phyloP scores from a whole-genome alignment of 1,139 yeast species.

The Hyphopichia fennica region DNA sequence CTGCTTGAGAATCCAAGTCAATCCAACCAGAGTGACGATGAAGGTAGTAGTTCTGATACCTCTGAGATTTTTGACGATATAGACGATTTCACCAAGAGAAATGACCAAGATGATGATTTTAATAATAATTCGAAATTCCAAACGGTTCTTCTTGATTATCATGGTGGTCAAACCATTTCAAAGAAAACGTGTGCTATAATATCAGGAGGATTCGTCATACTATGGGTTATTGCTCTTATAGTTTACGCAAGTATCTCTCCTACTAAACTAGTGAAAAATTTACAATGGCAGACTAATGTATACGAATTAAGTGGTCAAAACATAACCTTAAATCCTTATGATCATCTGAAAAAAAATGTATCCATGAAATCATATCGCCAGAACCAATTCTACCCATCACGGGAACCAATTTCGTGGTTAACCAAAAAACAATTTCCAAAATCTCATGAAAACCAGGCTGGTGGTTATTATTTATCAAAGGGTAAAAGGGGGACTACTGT shows the following conservation, averaged over 20 bases:
- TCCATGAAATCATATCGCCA: constrained; percentile 26
- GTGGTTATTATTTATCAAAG: constrained; percentile 34
- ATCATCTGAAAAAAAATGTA: constrained; percentile 26
- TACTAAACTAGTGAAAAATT: constrained; percentile 16
- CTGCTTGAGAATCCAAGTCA: neutral
- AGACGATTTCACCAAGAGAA: constrained; percentile 11
- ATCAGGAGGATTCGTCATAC: constrained; percentile 5
- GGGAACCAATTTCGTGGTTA: constrained; percentile 30
- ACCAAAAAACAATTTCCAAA: constrained; percentile 30
- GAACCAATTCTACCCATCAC: constrained; percentile 22
- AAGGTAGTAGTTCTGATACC: constrained; percentile 10
- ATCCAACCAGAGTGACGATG: neutral
- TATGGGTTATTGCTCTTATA: constrained; percentile 32
- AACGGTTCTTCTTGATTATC: constrained; percentile 19
- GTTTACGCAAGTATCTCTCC: constrained; percentile 31
- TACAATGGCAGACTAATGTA: constrained; percentile 27
- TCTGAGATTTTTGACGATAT: constrained; percentile 34
- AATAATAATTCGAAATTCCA: constrained; percentile 26
- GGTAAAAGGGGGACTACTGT: constrained; percentile 15
- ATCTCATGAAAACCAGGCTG: constrained; percentile 10
- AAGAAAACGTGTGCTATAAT: constrained; percentile 8
- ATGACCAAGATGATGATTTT: constrained; percentile 19
- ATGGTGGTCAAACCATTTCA: constrained; percentile 10
- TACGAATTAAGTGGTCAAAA: constrained; percentile 28
- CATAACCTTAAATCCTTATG: constrained; percentile 32